These are phyloP conservation scores for Echria macrotheca DNA, from an alignment of 495 filamentous ascomycete genomes.

Conservation along the genomic window DNA sequence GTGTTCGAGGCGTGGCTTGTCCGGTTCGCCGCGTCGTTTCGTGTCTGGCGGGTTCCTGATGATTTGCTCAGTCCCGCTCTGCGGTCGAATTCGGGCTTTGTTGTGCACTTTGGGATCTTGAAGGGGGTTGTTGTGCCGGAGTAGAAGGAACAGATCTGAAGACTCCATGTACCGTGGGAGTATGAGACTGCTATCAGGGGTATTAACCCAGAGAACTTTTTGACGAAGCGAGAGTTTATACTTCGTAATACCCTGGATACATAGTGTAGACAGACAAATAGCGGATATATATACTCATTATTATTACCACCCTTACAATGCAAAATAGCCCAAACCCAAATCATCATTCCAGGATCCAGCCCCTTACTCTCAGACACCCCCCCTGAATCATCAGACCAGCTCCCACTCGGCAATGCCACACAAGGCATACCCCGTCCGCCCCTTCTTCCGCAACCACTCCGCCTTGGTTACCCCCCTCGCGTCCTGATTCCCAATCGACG, in stretches of 20 bases:
- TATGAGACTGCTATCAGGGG: no score
- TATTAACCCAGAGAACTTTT: no score
- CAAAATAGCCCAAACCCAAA: no score
- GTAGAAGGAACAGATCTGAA: neutral
- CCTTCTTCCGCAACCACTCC: conserved; percentile 59
- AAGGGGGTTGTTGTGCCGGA: conserved; percentile 7
- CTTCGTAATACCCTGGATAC: no score
- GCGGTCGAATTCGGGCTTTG: conserved; percentile 56
- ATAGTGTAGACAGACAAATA: no score
- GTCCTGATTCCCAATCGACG: conserved; percentile 56
- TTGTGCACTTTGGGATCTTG: conserved; percentile 60
- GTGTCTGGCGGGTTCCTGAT: conserved; percentile 73
- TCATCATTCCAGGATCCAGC: no score
- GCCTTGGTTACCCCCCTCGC: conserved; percentile 61
- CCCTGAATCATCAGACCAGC: conserved; percentile 57
- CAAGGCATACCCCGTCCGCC: conserved; percentile 56
- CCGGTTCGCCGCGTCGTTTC: conserved; percentile 59
- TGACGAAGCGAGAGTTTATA: no score
- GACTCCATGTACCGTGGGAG: no score
- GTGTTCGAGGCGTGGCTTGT: conserved; percentile 81
- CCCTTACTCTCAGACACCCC: no score
- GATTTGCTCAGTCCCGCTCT: conserved; percentile 46
- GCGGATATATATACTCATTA: no score
- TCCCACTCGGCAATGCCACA: conserved; percentile 64
- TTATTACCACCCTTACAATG: no score